Conservation (phyloP, 73 alveolate species). For the Stentor coeruleus region DNA sequence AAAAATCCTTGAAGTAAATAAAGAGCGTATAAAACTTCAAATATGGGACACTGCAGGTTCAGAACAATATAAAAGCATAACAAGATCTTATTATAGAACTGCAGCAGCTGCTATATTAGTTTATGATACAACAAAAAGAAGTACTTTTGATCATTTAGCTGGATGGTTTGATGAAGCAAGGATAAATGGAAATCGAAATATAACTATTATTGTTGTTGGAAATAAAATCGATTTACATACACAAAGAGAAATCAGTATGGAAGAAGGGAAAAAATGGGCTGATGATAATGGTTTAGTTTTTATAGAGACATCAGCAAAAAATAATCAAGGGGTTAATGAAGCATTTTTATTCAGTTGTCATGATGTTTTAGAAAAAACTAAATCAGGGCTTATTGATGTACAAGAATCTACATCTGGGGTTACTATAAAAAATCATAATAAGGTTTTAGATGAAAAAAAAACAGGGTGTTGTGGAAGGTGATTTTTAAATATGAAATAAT, state of each 20-base stretch:
- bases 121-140: conserved; percentile 68
- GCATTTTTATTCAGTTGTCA: too few species aligned
- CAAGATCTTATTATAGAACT: conserved; percentile 77
- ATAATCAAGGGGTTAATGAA: conserved; percentile 36
- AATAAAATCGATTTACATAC: conserved; percentile 40
- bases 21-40: conserved; percentile 54
- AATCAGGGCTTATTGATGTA: too few species aligned
- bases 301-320: conserved; percentile 43
- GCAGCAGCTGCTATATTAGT: conserved; percentile 86
- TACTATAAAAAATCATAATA: too few species aligned
- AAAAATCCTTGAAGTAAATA: conserved; percentile 69
- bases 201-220: conserved; percentile 40
- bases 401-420: too few species aligned
- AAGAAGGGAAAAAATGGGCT: conserved; percentile 43
- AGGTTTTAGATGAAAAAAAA: too few species aligned
- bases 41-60: conserved; percentile 98
- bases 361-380: too few species aligned
- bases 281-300: conserved; percentile 31
- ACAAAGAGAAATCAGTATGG: conserved; percentile 37
- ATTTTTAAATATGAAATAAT: too few species aligned
- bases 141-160: conserved; percentile 32
- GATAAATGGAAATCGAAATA: conserved; percentile 25
- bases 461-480: too few species aligned
- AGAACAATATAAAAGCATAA: conserved; percentile 82
- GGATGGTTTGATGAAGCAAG: conserved; percentile 43